These are phyloP conservation scores for Solanum chilense DNA, from an alignment of 257 asterid species.

Conservation along the genomic window DNA sequence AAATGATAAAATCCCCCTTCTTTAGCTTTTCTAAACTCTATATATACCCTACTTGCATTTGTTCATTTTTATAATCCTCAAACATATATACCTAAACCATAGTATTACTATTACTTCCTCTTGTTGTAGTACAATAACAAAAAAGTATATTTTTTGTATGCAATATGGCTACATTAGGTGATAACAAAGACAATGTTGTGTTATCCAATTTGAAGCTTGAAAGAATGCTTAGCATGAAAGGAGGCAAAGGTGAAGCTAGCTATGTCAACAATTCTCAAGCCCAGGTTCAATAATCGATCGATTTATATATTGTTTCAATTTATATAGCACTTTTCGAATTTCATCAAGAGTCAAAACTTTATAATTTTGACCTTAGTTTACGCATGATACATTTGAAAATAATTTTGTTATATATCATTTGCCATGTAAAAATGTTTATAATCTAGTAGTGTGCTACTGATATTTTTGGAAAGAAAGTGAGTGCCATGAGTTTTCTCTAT, in stretches of 20 bases:
- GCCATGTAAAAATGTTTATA: too few species aligned
- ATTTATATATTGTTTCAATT: background rate
- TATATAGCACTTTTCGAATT: background rate
- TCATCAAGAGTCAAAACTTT: background rate
- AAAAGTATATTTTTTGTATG: background rate
- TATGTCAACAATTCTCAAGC: constrained; percentile 85
- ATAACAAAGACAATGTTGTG: constrained; percentile 26
- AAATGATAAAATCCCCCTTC: background rate
- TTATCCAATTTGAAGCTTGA: constrained; percentile 62
- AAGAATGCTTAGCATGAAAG: constrained; percentile 70
- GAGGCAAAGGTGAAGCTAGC: constrained; percentile 94
- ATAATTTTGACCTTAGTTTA: background rate
- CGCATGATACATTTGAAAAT: too few species aligned
- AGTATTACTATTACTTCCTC: background rate
- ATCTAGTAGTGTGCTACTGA: too few species aligned
- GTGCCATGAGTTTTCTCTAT: too few species aligned
- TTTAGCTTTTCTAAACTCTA: background rate
- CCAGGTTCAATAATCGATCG: constrained; percentile 31
- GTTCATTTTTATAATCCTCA: background rate
- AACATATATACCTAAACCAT: background rate
- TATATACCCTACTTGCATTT: background rate
- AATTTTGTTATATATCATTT: too few species aligned
- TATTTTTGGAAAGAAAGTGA: too few species aligned
- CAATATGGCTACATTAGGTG: constrained; percentile 41
- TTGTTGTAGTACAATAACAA: background rate